Conservation (phyloP, 2,329 filamentous ascomycete species). For the Colletotrichum chrysophilum region DNA sequence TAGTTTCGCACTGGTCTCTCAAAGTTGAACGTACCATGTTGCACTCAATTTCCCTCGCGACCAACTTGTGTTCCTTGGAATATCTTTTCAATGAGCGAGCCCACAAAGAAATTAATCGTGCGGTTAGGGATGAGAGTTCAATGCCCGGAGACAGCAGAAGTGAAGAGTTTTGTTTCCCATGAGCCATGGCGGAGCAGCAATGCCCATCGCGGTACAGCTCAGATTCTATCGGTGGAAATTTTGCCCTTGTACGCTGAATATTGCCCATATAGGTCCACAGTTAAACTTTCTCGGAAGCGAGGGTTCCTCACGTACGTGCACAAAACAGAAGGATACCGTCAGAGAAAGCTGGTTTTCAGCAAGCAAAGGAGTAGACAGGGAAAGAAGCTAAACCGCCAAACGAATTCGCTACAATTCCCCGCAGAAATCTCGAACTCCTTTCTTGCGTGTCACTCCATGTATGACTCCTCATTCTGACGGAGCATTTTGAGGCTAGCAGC, state of each 20-base stretch:
- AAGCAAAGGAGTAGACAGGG: too few species aligned
- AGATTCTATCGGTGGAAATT: neutral
- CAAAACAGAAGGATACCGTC: rapidly evolving
- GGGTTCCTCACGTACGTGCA: neutral
- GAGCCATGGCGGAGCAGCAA: neutral
- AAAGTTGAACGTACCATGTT: rapidly evolving
- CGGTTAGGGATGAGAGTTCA: neutral
- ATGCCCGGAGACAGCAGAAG: neutral
- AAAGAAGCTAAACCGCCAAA: neutral
- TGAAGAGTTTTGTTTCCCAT: neutral
- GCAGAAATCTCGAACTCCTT: too few species aligned
- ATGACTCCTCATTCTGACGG: rapidly evolving
- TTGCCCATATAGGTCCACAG: too few species aligned
- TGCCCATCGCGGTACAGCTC: rapidly evolving
- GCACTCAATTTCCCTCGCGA: neutral
- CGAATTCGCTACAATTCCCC: neutral
- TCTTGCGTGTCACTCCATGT: too few species aligned
- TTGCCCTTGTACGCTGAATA: too few species aligned
- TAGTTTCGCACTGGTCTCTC: rapidly evolving
- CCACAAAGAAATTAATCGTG: neutral
- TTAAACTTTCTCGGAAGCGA: neutral
- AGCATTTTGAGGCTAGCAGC: rapidly evolving
- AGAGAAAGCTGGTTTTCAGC: rapidly evolving
- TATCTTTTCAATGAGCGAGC: rapidly evolving
- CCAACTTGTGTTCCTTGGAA: rapidly evolving